phyloP scores from a whole-genome alignment of 495 filamentous ascomycete species.

The Pyronema omphalodes region DNA sequence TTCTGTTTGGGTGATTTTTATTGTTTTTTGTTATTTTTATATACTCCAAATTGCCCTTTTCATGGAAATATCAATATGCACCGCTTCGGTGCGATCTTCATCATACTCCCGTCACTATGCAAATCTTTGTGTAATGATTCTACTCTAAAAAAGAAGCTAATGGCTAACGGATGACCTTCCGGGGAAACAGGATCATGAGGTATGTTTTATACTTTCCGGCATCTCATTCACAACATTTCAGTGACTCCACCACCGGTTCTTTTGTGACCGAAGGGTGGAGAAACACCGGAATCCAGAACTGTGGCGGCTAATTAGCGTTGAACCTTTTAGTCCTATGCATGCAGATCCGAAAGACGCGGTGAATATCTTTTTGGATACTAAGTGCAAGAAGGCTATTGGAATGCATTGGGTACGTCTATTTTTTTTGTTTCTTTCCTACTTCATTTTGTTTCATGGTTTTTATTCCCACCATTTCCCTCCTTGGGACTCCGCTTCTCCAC shows the following conservation, averaged over 20 bases:
- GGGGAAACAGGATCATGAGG: constrained; percentile 4
- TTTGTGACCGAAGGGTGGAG: background rate
- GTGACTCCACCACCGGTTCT: background rate
- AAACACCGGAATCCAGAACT: constrained; percentile 2
- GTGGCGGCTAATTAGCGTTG: constrained; percentile 1
- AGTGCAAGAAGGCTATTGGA: constrained; percentile 63
- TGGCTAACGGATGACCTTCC: constrained; percentile 1
- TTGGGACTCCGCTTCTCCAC: background rate
- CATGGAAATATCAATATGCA: too few relatives aligned
- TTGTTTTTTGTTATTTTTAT: too few relatives aligned
- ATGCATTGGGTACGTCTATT: constrained; percentile 55
- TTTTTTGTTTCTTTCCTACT: background rate
- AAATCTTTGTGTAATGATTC: background rate
- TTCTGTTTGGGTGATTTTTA: too few relatives aligned
- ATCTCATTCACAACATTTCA: too few relatives aligned
- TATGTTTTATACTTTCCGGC: background rate
- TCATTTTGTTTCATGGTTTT: background rate
- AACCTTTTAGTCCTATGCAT: constrained; percentile 49
- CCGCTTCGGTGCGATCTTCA: too few relatives aligned
- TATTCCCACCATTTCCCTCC: background rate
- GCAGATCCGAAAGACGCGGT: constrained; percentile 77
- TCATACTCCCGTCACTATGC: too few relatives aligned
- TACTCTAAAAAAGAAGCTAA: background rate
- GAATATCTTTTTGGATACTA: constrained; percentile 76
- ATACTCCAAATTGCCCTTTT: too few relatives aligned